Conservation (phyloP, 2,329 filamentous ascomycete species). For the Aschersonia sp. region DNA sequence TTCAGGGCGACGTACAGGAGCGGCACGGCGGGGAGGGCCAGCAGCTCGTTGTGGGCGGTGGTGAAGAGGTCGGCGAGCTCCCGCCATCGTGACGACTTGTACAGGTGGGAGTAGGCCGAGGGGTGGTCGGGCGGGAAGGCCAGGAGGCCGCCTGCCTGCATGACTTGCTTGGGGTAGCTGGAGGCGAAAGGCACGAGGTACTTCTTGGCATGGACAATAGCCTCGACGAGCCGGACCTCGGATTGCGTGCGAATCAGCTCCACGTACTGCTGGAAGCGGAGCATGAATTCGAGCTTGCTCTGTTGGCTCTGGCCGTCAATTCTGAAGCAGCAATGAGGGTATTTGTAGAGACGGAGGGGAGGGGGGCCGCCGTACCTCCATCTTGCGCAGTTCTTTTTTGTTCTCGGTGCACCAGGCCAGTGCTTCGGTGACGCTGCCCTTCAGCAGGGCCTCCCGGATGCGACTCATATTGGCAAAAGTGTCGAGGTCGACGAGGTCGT, state of each 20-base stretch:
- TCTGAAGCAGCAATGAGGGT: background rate
- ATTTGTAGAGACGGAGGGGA: background rate
- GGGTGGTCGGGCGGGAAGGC: conserved; percentile 48
- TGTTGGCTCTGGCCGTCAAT: conserved; percentile 14
- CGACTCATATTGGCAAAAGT: conserved; percentile 73
- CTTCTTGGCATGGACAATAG: conserved; percentile 69
- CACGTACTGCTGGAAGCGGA: conserved; percentile 89
- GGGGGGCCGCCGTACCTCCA: conserved; percentile 41
- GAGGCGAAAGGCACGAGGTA: conserved; percentile 59
- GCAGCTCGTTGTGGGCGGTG: conserved; percentile 71
- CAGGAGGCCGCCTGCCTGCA: conserved; percentile 64
- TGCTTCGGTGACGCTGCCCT: conserved; percentile 61
- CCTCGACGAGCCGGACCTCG: conserved; percentile 54
- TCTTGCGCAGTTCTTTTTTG: conserved; percentile 81
- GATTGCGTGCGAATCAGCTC: conserved; percentile 65
- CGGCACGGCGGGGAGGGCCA: conserved; percentile 68
- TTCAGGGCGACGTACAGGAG: conserved; percentile 83
- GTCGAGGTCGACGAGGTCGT: conserved; percentile 73
- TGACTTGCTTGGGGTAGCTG: conserved; percentile 53
- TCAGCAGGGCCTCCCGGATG: conserved; percentile 59
- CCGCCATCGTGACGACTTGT: conserved; percentile 58
- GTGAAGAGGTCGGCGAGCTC: conserved; percentile 70
- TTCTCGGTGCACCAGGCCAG: conserved; percentile 88
- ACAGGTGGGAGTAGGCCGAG: conserved; percentile 42
- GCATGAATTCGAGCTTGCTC: conserved; percentile 82